Evolutionary conservation across 352 stramenopile genomes (phyloP).

Genomic region (Globisporangium heterothallicum): DNA sequence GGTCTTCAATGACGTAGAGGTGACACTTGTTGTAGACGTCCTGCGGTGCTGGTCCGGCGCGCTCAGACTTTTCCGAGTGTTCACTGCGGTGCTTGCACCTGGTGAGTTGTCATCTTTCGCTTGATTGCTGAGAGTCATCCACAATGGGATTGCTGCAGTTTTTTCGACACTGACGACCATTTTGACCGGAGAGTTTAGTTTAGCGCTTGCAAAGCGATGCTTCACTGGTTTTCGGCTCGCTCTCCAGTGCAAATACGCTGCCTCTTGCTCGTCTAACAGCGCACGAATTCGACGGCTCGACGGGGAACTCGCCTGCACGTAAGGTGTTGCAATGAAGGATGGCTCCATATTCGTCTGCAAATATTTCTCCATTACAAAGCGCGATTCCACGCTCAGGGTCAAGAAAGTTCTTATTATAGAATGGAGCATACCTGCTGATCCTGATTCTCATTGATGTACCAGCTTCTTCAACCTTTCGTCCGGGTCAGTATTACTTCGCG

Average conservation of each 20-base stretch:
- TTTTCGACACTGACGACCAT: not conserved
- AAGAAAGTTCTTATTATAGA: slow-evolving; percentile 7
- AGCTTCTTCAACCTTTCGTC: not conserved
- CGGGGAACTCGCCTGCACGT: slow-evolving; percentile 27
- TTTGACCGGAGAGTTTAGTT: slow-evolving; percentile 42
- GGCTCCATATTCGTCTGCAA: slow-evolving; percentile 32
- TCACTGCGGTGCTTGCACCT: not conserved
- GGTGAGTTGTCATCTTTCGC: not conserved
- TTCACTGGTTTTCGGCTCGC: slow-evolving; percentile 31
- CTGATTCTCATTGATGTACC: not conserved
- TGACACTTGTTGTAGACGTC: not conserved
- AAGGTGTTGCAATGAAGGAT: slow-evolving; percentile 50
- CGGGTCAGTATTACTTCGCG: not conserved
- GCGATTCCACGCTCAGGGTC: slow-evolving; percentile 5
- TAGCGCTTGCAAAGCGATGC: slow-evolving; percentile 37
- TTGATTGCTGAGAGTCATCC: slow-evolving; percentile 13
- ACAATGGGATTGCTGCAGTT: slow-evolving; percentile 16
- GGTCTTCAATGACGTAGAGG: not conserved
- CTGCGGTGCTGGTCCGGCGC: slow-evolving; percentile 1
- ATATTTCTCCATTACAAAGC: slow-evolving; percentile 13
- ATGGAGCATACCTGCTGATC: not conserved
- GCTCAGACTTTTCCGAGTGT: not conserved
- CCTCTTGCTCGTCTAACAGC: slow-evolving; percentile 49
- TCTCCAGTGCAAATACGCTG: slow-evolving; percentile 35
- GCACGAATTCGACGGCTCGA: slow-evolving; percentile 40